These are phyloP conservation scores for Eimeria sp. DNA, from an alignment of 169 alveolate species.

Conservation along the genomic window DNA sequence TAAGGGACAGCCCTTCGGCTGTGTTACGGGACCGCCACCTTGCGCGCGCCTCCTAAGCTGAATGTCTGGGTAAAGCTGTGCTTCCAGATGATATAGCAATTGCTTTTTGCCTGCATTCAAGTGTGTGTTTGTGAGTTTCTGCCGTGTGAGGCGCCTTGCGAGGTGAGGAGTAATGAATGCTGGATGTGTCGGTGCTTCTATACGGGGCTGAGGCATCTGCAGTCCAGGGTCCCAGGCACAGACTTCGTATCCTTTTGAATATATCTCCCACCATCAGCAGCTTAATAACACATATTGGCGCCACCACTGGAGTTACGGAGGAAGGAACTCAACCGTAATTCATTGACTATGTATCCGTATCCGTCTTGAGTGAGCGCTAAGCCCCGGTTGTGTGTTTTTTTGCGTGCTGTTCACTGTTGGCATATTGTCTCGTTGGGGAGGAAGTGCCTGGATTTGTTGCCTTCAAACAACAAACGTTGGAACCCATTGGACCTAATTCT, in stretches of 20 bases:
- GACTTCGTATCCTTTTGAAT: background rate
- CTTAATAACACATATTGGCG: background rate
- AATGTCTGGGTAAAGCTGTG: background rate
- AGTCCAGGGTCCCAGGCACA: background rate
- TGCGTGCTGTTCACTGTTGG: background rate
- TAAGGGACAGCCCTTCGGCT: background rate
- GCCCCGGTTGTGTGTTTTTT: background rate
- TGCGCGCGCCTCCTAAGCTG: background rate
- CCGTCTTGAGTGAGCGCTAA: background rate
- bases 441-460: background rate
- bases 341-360: background rate
- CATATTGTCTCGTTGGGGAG: background rate
- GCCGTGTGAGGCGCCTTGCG: background rate
- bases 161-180: conserved; percentile 12
- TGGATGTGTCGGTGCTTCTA: conserved; percentile 19
- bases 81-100: background rate
- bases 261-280: background rate
- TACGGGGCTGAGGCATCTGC: conserved; percentile 9
- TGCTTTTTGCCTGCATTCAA: background rate
- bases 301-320: background rate
- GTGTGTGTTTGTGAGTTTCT: background rate
- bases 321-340: background rate
- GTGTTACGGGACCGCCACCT: conserved; percentile 13
- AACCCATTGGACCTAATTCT: background rate
- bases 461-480: background rate